Conservation (phyloP, 345 rosid species). For the Rhizophora apiculata region DNA sequence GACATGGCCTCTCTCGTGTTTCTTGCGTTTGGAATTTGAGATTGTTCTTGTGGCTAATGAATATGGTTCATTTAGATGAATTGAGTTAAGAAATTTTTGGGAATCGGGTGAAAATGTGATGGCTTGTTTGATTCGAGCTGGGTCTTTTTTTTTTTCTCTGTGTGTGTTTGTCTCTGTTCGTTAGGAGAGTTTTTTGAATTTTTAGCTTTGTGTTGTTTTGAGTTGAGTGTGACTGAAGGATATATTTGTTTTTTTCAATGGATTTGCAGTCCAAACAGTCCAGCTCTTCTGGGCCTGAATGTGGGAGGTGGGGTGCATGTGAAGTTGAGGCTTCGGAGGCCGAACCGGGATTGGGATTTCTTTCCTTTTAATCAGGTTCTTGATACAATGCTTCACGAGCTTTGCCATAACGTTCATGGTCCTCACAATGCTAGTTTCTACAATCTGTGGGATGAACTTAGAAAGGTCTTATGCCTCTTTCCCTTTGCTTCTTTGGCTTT, state of each 20-base stretch:
- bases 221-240: background rate
- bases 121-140: no score
- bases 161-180: no score
- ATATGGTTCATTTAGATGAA: no score
- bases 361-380: slow-evolving; percentile 64
- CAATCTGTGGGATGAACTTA: slow-evolving; percentile 92
- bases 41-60: no score
- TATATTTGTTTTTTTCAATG: background rate
- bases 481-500: background rate
- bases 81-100: no score
- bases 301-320: slow-evolving; percentile 65
- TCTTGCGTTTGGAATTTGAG: background rate
- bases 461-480: slow-evolving; percentile 40
- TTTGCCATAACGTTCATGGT: slow-evolving; percentile 79
- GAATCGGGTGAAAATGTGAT: no score
- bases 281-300: slow-evolving; percentile 70
- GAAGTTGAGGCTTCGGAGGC: slow-evolving; percentile 76
- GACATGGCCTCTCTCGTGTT: background rate
- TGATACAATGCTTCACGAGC: slow-evolving; percentile 96
- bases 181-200: background rate
- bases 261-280: slow-evolving; percentile 59
- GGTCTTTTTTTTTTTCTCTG: no score
- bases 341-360: slow-evolving; percentile 60
- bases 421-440: slow-evolving; percentile 87
- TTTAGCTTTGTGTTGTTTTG: background rate